phyloP scores from a whole-genome alignment of 352 stramenopile genomes.

The Albugo candida region DNA sequence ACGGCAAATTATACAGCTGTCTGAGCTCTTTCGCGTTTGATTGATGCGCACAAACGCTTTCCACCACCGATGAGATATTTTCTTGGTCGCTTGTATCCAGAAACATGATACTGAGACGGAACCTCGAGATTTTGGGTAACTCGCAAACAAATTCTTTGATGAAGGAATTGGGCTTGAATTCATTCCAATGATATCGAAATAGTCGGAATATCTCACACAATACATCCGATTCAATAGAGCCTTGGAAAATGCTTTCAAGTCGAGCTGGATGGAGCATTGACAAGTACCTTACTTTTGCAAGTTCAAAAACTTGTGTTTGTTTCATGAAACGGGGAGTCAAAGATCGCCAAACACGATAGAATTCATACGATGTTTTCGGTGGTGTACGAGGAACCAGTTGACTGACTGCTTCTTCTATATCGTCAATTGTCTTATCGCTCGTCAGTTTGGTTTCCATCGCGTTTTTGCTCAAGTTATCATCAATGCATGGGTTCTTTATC shows the following conservation, averaged over 20 bases:
- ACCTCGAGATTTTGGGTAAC: conserved; percentile 34
- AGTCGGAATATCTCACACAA: conserved; percentile 32
- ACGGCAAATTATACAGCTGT: background rate
- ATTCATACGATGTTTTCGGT: conserved; percentile 58
- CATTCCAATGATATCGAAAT: conserved; percentile 11
- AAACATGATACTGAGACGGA: conserved; percentile 68
- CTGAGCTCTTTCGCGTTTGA: background rate
- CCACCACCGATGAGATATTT: conserved; percentile 28
- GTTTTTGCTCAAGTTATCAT: background rate
- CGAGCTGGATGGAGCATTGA: conserved; percentile 15
- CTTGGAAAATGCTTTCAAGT: conserved; percentile 37
- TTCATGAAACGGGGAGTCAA: conserved; percentile 23
- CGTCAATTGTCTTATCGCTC: no score
- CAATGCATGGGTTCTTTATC: no score
- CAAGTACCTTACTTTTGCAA: conserved; percentile 35
- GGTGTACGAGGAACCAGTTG: conserved; percentile 27
- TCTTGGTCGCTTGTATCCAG: conserved; percentile 38
- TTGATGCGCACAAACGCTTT: conserved; percentile 1
- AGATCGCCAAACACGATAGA: conserved; percentile 56
- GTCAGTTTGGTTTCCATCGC: background rate
- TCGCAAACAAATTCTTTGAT: conserved; percentile 17
- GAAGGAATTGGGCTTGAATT: conserved; percentile 11
- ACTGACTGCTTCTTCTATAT: no score
- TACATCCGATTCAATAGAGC: conserved; percentile 55
- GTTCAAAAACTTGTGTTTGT: conserved; percentile 7